phyloP scores from a whole-genome alignment of 345 rosid species.

The Sisymbrium altissimum region DNA sequence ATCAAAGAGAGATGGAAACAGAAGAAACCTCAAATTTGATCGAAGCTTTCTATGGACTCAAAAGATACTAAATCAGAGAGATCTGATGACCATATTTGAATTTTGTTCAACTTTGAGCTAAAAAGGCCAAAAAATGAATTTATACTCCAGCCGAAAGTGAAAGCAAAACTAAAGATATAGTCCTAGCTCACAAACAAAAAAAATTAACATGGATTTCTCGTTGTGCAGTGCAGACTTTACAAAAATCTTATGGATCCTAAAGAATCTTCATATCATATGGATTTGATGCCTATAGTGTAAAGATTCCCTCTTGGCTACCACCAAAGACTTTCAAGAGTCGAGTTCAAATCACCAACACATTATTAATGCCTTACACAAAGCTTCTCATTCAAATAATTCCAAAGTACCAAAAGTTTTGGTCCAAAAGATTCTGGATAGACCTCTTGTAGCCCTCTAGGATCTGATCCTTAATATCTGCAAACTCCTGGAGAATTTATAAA shows the following conservation, averaged over 20 bases:
- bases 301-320: constrained; percentile 18
- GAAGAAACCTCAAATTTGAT: constrained; percentile 1
- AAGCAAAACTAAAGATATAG: constrained; percentile 5
- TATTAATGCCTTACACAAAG: background rate
- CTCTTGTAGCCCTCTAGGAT: constrained; percentile 4
- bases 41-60: background rate
- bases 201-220: background rate
- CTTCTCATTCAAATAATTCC: constrained; percentile 16
- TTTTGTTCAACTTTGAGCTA: constrained; percentile 23
- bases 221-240: too few species aligned
- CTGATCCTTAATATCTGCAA: constrained; percentile 8
- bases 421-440: constrained; percentile 2
- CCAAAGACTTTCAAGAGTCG: background rate
- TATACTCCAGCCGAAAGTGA: constrained; percentile 16
- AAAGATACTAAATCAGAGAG: constrained; percentile 2
- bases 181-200: background rate
- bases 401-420: background rate
- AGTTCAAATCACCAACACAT: background rate
- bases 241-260: constrained; percentile 14
- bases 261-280: constrained; percentile 2
- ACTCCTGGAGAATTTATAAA: background rate
- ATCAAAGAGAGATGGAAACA: background rate
- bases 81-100: constrained; percentile 11
- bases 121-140: background rate
- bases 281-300: constrained; percentile 8